A percentile compares a stretch with the other conserved stretches of the same genome.
These are phyloP conservation scores for Teunomyces pallodes DNA, from an alignment of 805 yeast genomes.

Conservation along the genomic window DNA sequence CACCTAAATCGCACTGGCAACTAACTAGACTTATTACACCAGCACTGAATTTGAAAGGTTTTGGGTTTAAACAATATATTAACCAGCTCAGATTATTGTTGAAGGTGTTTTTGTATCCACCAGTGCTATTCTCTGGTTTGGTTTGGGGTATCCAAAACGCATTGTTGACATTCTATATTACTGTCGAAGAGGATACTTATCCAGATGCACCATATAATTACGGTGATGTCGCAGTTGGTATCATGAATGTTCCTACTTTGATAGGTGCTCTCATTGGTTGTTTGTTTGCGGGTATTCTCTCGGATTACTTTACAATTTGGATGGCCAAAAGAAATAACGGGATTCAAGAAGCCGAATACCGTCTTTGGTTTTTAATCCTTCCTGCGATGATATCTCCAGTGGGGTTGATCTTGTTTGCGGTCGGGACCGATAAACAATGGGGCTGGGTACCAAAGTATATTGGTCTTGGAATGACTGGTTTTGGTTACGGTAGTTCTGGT, in stretches of 20 bases:
- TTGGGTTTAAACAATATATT: constrained; percentile 64
- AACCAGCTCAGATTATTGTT: constrained; percentile 48
- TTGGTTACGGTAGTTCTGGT: constrained; percentile 70
- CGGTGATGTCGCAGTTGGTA: constrained; percentile 62
- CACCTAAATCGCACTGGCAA: constrained; percentile 42
- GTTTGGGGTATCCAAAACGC: constrained; percentile 84
- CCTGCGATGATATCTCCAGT: constrained; percentile 59
- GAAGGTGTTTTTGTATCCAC: constrained; percentile 61
- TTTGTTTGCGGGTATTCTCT: constrained; percentile 57
- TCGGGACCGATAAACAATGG: constrained; percentile 58
- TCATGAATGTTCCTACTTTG: constrained; percentile 71
- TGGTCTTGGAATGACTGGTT: constrained; percentile 64
- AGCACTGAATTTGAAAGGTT: constrained; percentile 59
- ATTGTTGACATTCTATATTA: constrained; percentile 68
- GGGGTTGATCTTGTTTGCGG: constrained; percentile 64
- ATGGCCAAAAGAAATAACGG: constrained; percentile 61
- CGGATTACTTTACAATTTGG: constrained; percentile 61
- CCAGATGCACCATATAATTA: constrained; percentile 67
- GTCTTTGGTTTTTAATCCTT: constrained; percentile 55
- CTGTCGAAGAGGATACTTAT: constrained; percentile 68
- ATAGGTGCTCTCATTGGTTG: constrained; percentile 68
- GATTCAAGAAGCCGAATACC: constrained; percentile 62
- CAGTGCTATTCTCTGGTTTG: constrained; percentile 62
- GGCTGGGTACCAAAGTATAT: constrained; percentile 55
- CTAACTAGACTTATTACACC: constrained; percentile 51